A percentile compares a stretch with the other conserved stretches of the same genome.
Conservation (phyloP, 192 early-diverging fungal genomes). For the Entomortierella beljakovae region DNA sequence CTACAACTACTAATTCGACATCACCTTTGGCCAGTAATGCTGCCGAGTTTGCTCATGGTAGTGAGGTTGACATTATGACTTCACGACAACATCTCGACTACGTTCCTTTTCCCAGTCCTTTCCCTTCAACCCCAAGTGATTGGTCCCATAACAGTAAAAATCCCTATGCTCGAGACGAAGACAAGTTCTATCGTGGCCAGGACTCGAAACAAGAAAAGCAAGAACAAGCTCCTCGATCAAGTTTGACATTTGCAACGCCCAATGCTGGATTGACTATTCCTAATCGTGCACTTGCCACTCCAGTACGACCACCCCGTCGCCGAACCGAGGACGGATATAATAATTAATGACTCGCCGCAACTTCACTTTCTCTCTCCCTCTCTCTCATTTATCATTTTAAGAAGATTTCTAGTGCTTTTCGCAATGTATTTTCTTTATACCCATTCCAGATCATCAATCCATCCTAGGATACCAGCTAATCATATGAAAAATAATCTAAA, state of each 20-base stretch:
- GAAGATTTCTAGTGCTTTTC: no score
- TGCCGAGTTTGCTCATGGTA: conserved; percentile 12
- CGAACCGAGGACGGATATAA: not conserved
- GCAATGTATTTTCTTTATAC: conserved; percentile 11
- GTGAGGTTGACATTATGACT: conserved; percentile 13
- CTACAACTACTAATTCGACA: conserved; percentile 40
- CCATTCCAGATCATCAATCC: not conserved
- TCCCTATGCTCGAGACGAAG: not conserved
- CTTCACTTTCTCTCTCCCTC: no score
- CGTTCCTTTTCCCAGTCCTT: not conserved
- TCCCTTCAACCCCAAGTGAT: not conserved
- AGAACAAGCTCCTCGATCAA: not conserved
- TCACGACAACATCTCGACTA: conserved; percentile 12
- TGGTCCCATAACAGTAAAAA: not conserved
- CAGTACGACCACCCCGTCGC: conserved; percentile 8
- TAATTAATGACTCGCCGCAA: not conserved
- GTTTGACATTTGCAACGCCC: not conserved
- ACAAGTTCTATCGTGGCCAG: not conserved
- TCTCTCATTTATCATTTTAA: no score
- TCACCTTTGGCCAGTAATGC: conserved; percentile 27
- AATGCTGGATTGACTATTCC: not conserved
- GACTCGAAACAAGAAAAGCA: not conserved
- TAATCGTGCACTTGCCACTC: conserved; percentile 6
- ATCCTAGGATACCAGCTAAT: not conserved
- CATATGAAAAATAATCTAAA: not conserved